Conservation (phyloP, 257 asterid genomes). For the Solanum pinnatisectum region DNA sequence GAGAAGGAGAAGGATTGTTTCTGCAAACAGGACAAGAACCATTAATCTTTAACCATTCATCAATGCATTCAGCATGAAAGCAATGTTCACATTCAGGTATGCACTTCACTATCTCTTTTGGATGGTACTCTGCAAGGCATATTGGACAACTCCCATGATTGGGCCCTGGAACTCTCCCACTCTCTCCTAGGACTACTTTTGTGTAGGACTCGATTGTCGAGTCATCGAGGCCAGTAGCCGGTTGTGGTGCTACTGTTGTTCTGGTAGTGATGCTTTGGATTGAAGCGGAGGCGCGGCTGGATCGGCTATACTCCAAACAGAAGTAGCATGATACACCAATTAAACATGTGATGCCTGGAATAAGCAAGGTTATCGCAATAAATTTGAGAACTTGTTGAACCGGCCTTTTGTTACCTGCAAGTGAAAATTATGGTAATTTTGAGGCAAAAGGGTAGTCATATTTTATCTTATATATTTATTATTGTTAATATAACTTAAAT, state of each 20-base stretch:
- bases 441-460: not conserved
- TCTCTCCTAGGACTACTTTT: slow-evolving; percentile 63
- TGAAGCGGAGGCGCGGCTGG: not conserved
- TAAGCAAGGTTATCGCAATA: slow-evolving; percentile 9
- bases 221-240: slow-evolving; percentile 42
- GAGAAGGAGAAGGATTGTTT: slow-evolving; percentile 40
- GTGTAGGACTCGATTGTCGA: slow-evolving; percentile 61
- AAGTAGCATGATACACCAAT: slow-evolving; percentile 14
- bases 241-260: slow-evolving; percentile 15
- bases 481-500: not conserved
- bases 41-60: slow-evolving; percentile 65
- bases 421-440: not conserved
- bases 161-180: slow-evolving; percentile 54
- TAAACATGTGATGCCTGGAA: slow-evolving; percentile 22
- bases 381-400: slow-evolving; percentile 1
- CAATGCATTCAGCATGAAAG: slow-evolving; percentile 75
- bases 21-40: slow-evolving; percentile 74
- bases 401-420: slow-evolving; percentile 6
- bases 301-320: not conserved
- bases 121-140: slow-evolving; percentile 59
- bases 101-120: slow-evolving; percentile 47
- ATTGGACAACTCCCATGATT: slow-evolving; percentile 60
- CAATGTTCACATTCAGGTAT: slow-evolving; percentile 74
- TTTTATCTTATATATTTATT: not conserved
- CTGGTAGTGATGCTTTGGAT: not conserved